Evolutionary conservation across 2,329 filamentous ascomycete genomes (phyloP).

Genomic region (Aspergillus aculeatus): DNA sequence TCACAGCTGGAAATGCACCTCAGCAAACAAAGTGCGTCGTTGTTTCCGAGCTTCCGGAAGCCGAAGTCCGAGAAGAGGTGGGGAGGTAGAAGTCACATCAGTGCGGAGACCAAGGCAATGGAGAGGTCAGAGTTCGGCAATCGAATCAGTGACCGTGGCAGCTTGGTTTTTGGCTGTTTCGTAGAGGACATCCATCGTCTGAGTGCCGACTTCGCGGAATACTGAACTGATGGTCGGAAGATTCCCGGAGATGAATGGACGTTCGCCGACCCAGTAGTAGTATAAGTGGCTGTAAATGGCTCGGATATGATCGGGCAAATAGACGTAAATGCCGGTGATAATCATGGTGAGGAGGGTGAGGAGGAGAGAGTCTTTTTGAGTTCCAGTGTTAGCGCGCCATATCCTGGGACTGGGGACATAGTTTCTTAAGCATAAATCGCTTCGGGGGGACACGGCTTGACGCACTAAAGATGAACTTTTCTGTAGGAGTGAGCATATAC

Average conservation of each 20-base stretch:
- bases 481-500: conserved; percentile 94
- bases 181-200: conserved; percentile 47
- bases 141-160: conserved; percentile 33
- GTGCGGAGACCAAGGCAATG: background rate
- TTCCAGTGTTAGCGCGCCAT: conserved; percentile 1
- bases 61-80: background rate
- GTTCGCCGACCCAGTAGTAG: conserved; percentile 91
- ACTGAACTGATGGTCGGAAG: conserved; percentile 35
- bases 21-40: background rate
- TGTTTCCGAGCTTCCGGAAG: background rate
- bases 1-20: background rate
- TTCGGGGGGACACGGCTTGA: conserved; percentile 12
- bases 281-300: conserved; percentile 81
- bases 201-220: conserved; percentile 31
- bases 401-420: background rate
- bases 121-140: conserved; percentile 33
- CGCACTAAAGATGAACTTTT: conserved; percentile 97
- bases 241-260: conserved; percentile 36
- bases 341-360: conserved; percentile 87
- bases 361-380: conserved; percentile 72
- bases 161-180: conserved; percentile 48
- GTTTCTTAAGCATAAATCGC: background rate
- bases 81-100: background rate
- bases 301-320: conserved; percentile 86
- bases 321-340: conserved; percentile 81